Evolutionary conservation across 192 early-diverging fungal genomes (phyloP), one percentile per base, ranked within the genome.

Genomic region (Ambispora gerdemannii): DNA sequence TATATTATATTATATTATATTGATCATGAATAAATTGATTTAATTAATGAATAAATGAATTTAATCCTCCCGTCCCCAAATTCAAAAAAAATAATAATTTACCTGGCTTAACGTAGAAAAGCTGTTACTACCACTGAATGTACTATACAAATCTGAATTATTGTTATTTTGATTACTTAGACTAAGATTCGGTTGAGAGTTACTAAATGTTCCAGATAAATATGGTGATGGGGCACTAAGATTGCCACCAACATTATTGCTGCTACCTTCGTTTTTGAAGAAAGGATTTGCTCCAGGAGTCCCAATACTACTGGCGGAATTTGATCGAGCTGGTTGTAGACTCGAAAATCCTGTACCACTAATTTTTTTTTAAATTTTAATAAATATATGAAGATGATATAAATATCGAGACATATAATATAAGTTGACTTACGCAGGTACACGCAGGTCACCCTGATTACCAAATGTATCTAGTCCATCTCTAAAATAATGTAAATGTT

Each of bases 391-490:
- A 19, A 28, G 32, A 36, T 43, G 27, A 43, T 25, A 35, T 6
- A 32, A 69, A 36, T 15, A 3, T 38, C 7, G 11, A 35, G 8
- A 6, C 33, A 56, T 28, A 38, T n/a, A 27, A 38, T n/a, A 34
- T 17, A 1, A 11, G 8, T 34, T 13, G 0, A 73, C 76, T 81
- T 81, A 83, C 82, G 60, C 56, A 22, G 83, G 83, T 43, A 85
- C 72, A 47, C 83, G 78, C 28, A 81, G 73, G 55, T 78, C 77
- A 49, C 83, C 83, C 2, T 53, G 63, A 50, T 85, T 85, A 27
- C 83, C 83, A 71, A 82, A 85, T 17, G 85, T 86, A 70, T 86
- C 85, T 74, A 80, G 76, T 27, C 85, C 85, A 66, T 84, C 82
- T 58, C 67, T 69, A 58, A 31, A 31, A 65, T 4, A 53, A 20